A percentile compares a stretch with the other conserved stretches of the same genome.
Evolutionary conservation across 345 rosid species (phyloP).

Genomic region (Hypericum androsaemum): DNA sequence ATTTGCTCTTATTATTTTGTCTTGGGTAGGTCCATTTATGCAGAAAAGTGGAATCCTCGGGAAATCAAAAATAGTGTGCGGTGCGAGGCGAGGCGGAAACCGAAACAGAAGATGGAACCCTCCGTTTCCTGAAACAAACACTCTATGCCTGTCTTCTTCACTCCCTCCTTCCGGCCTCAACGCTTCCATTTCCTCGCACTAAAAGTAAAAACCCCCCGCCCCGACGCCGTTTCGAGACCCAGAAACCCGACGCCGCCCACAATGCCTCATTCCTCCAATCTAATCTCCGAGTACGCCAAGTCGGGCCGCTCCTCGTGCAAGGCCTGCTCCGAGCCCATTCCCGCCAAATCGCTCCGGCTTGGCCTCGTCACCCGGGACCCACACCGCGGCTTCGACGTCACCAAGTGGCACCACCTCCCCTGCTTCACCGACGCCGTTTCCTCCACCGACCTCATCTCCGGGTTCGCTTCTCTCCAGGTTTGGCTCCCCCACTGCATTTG

Average conservation of each 20-base stretch:
- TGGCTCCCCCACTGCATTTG: background rate
- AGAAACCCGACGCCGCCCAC: slow-evolving; percentile 6
- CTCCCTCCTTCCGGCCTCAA: no score
- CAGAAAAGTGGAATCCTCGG: no score
- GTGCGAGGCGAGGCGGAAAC: no score
- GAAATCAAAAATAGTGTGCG: no score
- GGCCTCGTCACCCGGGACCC: slow-evolving; percentile 53
- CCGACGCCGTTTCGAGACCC: background rate
- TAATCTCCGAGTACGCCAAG: slow-evolving; percentile 75
- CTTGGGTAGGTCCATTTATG: no score
- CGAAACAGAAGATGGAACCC: no score
- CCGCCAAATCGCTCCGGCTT: slow-evolving; percentile 41
- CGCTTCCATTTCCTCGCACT: no score
- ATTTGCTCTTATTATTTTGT: no score
- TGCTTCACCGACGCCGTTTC: slow-evolving; percentile 41
- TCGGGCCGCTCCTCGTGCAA: slow-evolving; percentile 75
- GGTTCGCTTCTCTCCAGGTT: slow-evolving; percentile 58
- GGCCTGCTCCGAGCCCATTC: slow-evolving; percentile 47
- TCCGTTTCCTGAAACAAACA: no score
- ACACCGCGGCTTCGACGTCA: slow-evolving; percentile 46
- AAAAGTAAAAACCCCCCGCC: no score
- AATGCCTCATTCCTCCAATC: slow-evolving; percentile 16
- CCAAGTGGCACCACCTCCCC: slow-evolving; percentile 69
- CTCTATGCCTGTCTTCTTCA: no score
- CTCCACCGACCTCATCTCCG: slow-evolving; percentile 39